Evolutionary conservation across 257 asterid species (phyloP), one percentile per base, ranked within the genome.

Genomic region (Parsonsia alboflavescens): DNA sequence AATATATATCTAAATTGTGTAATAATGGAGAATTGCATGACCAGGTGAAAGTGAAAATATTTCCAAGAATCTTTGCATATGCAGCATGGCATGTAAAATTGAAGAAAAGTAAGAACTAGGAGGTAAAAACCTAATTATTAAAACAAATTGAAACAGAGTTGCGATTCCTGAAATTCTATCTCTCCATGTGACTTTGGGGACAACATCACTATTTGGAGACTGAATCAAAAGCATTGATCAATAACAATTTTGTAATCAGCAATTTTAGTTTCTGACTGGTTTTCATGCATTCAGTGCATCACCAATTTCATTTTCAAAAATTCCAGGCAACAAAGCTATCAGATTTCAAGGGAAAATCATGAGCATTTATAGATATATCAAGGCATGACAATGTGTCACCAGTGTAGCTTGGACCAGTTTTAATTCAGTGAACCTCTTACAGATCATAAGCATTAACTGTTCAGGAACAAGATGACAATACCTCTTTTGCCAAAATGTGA

Each of bases 1-100:
- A 78, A 36, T 49, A 73, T 30, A 65, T 39, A 65, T 64, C 69
- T 36, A 39, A 36, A 7, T 36, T 65, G 19, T 65, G 21, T 39
- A 8, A 36, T 64, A 41, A 39, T n/a, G 19, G 50, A 15, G 8
- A 65, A 65, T 39, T 39, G 71, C 48, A 33, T 7, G 30, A 19
- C 30, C 48, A 2, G 26, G 44, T 30, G 19, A 44, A 56, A 30
- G 53, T 65, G 53, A 58, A 33, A 62, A 63, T 19, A 45, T 26
- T 28, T 56, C 45, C 16, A 33, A 63, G 41, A 68, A 39, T 30
- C 53, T 48, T 54, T 22, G 22, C 52, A 50, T n/a, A 7, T n/a
- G 33, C 44, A 50, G 67, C 17, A 26, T 63, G 16, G 5, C 6
- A 36, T 63, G 39, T 33, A 1, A 33, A 1, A 33, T 33, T 7